These are phyloP conservation scores for Hericium coralloides DNA, from an alignment of 768 basidiomycete genomes.

Conservation along the genomic window DNA sequence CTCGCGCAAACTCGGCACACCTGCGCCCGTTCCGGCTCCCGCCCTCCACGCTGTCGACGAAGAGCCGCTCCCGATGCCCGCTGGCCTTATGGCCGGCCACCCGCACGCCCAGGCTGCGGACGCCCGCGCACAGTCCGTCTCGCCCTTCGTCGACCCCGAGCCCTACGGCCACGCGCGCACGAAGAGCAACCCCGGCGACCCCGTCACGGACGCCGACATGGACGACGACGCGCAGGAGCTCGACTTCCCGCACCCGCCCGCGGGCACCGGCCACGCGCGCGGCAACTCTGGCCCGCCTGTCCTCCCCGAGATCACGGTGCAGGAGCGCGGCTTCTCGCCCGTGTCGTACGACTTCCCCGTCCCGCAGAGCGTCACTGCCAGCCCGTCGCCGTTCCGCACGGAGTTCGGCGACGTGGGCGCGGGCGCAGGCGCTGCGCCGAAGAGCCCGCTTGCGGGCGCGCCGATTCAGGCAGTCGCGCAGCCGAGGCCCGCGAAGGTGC, in stretches of 20 bases:
- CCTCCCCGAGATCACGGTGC: constrained; percentile 43
- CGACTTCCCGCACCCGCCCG: constrained; percentile 20
- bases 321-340: constrained; percentile 34
- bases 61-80: not conserved
- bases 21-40: constrained; percentile 15
- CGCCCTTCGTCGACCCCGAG: constrained; percentile 23
- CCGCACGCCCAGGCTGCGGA: not conserved
- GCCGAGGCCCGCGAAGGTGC: constrained; percentile 9
- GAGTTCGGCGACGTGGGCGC: constrained; percentile 14
- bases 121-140: constrained; percentile 12
- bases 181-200: constrained; percentile 15
- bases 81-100: constrained; percentile 4
- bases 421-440: constrained; percentile 9
- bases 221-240: constrained; percentile 8
- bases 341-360: constrained; percentile 21
- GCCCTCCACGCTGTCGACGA: constrained; percentile 15
- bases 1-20: constrained; percentile 40
- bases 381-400: constrained; percentile 19
- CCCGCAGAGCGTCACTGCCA: constrained; percentile 8
- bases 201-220: constrained; percentile 18
- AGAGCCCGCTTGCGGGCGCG: constrained; percentile 9
- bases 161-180: not conserved
- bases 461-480: constrained; percentile 1
- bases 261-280: constrained; percentile 28
- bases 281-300: constrained; percentile 42